Evolutionary conservation across 345 rosid species (phyloP), one percentile per base, ranked within the genome.

Genomic region (Balakata baccata): DNA sequence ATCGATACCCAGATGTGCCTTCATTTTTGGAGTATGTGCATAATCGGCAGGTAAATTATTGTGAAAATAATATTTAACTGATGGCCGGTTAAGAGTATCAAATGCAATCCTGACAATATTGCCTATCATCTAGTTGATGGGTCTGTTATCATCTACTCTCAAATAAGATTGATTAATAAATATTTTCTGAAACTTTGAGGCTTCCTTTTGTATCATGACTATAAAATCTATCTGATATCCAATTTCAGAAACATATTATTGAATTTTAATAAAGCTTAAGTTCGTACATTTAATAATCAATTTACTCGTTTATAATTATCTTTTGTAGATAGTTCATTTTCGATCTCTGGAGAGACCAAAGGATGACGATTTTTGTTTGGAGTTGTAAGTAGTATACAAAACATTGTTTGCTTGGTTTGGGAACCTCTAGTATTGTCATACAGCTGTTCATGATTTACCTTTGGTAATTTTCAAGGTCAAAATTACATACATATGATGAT

Each of bases 11-110:
- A 25, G 86, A 91, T 64, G 91, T 95, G 68, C 94, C 97, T 73
- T 88, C 97, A 14, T 93, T 85, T 87, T 81, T 95, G 86, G 99
- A 90, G 78, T 91, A 86, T 80, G 96, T 92, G 76, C 98, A 91
- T 80, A 95, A 93, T 80, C 97, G 98, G 37, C 98, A 92, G 94
- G 99, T 92, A 69, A 9, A 25, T 41, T 38, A 45, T 18, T 25
- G 45, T 68, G 47, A 46, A 60, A 6, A 57, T 51, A 2, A 52
- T 22, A 37, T 34, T 13, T 43, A n/a, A 61, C 52, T n/a, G 53
- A 51, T 34, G 51, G 22, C 46, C 41, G 16, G n/a, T 17, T 29
- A 5, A 62, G 64, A 25, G 4, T n/a, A n/a, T n/a, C n/a, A n/a
- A n/a, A 3, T 23, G 11, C 13, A 4, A 29, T 23, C 37, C 29